Evolutionary conservation across 352 stramenopile species (phyloP), one percentile per base, ranked within the genome.

Genomic region (Phytophthora citricola): DNA sequence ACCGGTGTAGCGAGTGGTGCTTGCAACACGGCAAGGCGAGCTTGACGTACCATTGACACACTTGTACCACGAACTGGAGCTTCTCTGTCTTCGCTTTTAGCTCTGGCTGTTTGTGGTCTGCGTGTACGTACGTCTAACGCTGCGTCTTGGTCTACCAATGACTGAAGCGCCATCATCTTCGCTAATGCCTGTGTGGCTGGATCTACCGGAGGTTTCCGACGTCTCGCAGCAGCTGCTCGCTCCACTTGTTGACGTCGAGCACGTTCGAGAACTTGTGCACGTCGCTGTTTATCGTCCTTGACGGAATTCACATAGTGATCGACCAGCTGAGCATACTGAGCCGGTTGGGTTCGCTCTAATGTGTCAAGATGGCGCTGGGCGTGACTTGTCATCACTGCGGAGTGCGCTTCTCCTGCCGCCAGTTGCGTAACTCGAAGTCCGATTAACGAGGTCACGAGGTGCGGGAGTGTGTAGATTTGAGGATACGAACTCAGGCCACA

Each of bases 391-490:
- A 91, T 65, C 41, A 86, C 64, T 14, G 85, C 71, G n/a, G 80
- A 89, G 66, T 91, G 83, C 17, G 47, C 52, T 10, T 84, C 71
- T 7, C 80, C 83, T n/a, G 75, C 76, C 5, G 63, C 64, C 7
- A 90, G 17, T 46, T 93, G 85, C 5, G 71, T 79, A 9, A 87
- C 79, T 8, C 74, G 70, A 10, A 90, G 67, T 5, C 85, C 85
- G n/a, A 89, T 60, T 5, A 83, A 61, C 14, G 85, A 91, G 2
- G 58, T 53, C 4, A 92, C 85, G 27, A 93, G 69, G 51, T 91
- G 83, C 1, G 85, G 85, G n/a, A 91, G 51, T 0, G 79, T 93
- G 60, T 93, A 93, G 31, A 91, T 77, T 58, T 93, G 83, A 22
- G 85, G 81, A 58, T 83, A 91, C n/a, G 75, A 67, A 2, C 72